These are phyloP conservation scores for Apiospora saccharicola DNA, from an alignment of 2,329 filamentous ascomycete species.

Conservation along the genomic window DNA sequence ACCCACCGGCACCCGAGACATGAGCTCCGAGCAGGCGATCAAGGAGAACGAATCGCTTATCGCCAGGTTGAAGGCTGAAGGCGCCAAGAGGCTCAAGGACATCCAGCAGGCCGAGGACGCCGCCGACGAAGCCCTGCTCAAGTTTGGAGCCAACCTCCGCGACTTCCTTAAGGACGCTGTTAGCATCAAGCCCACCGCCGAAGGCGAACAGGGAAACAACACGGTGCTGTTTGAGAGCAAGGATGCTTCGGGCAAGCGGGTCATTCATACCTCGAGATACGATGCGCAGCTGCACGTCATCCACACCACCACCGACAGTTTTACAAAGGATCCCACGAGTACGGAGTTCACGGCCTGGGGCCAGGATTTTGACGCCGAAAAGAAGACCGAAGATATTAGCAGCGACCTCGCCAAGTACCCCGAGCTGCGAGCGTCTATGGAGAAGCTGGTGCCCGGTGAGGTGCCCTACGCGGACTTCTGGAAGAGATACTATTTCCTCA, in stretches of 20 bases:
- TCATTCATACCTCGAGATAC: constrained; percentile 93
- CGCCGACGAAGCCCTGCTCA: constrained; percentile 91
- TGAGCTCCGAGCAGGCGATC: constrained; percentile 51
- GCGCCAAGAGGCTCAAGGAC: constrained; percentile 84
- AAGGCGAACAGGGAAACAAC: constrained; percentile 56
- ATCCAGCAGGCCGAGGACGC: constrained; percentile 93
- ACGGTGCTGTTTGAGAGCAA: constrained; percentile 92
- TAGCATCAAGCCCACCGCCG: constrained; percentile 74
- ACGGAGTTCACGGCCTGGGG: constrained; percentile 79
- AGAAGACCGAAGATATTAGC: constrained; percentile 84
- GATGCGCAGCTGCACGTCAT: constrained; percentile 97
- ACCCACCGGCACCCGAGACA: constrained; percentile 51
- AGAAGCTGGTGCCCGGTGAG: constrained; percentile 90
- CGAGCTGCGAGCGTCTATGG: constrained; percentile 88
- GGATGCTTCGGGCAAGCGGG: constrained; percentile 86
- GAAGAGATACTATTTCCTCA: constrained; percentile 93
- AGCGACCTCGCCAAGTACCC: constrained; percentile 84
- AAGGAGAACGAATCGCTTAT: constrained; percentile 71
- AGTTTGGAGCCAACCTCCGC: constrained; percentile 88
- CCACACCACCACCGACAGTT: constrained; percentile 83
- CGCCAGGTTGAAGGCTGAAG: constrained; percentile 77
- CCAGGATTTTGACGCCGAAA: constrained; percentile 78
- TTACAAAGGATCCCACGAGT: constrained; percentile 80
- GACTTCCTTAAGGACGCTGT: constrained; percentile 93
- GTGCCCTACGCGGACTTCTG: constrained; percentile 93